Evolutionary conservation across 768 basidiomycete genomes (phyloP), one percentile per base, ranked within the genome.

Genomic region (Pleurotus tuoliensis): DNA sequence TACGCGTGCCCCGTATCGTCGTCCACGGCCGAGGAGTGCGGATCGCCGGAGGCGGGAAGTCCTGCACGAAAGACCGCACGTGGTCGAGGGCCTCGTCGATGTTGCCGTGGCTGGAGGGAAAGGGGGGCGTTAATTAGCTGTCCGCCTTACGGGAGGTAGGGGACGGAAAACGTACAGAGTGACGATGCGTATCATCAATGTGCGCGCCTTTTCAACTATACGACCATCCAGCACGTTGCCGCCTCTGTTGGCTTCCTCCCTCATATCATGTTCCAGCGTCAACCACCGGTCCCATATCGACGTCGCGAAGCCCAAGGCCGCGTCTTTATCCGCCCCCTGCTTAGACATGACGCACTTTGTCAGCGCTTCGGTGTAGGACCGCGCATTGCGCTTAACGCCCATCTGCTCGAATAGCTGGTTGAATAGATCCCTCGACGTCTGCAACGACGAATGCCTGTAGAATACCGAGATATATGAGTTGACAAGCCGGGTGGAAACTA

Each of bases 401-500:
- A 72, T 59, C 8, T 78, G 66, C 16, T 71, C 66, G 58, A 81
- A 90, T 2, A 87, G 58, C 3, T 66, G 68, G 58, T 76, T 67
- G 67, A 88, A 93, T 6, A 78, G 67, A 6, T 76, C 73, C 25
- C 72, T 70, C 2, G 81, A 72, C 2, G 64, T 65, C 20, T 81
- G 76, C 41, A 94, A 70, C 8, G 77, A 63, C 1, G 72, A 67
- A 58, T 82, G 82, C 44, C 68, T 69, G 64, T 88, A 88, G 66
- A 86, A 81, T 0, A 94, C 88, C 11, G 88, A 83, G 49, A 97
- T 73, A 65, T 92, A 98, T 2, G 93, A 82, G 61, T 88, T 91
- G 60, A 94, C 63, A 5, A 97, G 78, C 1, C 80, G 76, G 0
- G 90, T 62, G 0, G 84, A 82, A 50, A 88, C 64, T 5, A 68